phyloP scores from a whole-genome alignment of 768 basidiomycete species.

The Xerocomellus chrysenteron region DNA sequence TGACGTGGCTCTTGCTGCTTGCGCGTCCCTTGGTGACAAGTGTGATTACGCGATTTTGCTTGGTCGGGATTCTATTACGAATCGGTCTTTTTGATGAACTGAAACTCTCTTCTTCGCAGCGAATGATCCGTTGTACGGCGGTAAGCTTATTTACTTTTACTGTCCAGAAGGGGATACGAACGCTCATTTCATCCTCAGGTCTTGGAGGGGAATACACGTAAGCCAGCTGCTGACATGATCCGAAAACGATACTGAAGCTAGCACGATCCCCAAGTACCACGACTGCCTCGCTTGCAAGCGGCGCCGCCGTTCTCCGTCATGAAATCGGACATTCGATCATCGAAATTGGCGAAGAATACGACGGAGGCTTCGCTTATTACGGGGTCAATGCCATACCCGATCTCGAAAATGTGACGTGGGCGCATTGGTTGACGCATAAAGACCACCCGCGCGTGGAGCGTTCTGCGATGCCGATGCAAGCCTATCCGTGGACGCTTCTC shows the following conservation, averaged over 20 bases:
- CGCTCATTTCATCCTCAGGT: conserved; percentile 38
- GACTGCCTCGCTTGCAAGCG: conserved; percentile 72
- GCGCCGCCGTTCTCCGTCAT: conserved; percentile 72
- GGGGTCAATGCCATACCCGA: conserved; percentile 62
- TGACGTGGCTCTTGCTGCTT: conserved; percentile 67
- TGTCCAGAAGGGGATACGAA: not conserved
- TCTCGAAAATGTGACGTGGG: conserved; percentile 54
- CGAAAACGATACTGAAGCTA: not conserved
- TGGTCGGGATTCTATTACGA: conserved; percentile 41
- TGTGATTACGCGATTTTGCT: conserved; percentile 78
- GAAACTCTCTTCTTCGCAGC: conserved; percentile 37
- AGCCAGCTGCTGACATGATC: conserved; percentile 25
- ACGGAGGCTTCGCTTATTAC: conserved; percentile 72
- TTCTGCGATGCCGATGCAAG: conserved; percentile 72
- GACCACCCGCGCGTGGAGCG: conserved; percentile 52
- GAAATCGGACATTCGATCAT: conserved; percentile 83
- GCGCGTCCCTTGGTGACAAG: conserved; percentile 56
- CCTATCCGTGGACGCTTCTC: conserved; percentile 73
- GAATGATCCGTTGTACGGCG: conserved; percentile 79
- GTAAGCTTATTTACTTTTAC: conserved; percentile 35
- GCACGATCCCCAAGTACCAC: conserved; percentile 50
- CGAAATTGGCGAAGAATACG: conserved; percentile 80
- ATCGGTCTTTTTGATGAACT: conserved; percentile 3
- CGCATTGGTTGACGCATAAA: conserved; percentile 60
- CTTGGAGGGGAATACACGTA: conserved; percentile 79